These are phyloP conservation scores for Aspergillus tamarii DNA, from an alignment of 2,329 filamentous ascomycete genomes.

Conservation along the genomic window DNA sequence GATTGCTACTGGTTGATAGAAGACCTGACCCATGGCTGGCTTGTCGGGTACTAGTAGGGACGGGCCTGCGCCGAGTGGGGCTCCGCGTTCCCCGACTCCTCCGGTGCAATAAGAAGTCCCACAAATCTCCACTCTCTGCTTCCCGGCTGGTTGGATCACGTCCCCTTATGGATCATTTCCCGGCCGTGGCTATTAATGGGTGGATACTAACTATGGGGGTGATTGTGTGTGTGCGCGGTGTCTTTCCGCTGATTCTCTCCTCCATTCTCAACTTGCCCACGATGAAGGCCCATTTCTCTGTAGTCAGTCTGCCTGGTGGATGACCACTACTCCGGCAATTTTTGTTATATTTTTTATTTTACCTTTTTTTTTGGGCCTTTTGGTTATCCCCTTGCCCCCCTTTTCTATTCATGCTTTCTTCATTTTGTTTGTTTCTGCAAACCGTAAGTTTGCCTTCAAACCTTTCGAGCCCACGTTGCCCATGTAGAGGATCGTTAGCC, in stretches of 20 bases:
- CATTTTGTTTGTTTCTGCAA: neutral
- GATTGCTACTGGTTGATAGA: conserved; percentile 8
- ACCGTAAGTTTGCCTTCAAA: neutral
- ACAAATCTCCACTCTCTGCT: conserved; percentile 14
- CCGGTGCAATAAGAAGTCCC: conserved; percentile 20
- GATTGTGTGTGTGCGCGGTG: neutral
- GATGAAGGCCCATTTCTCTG: neutral
- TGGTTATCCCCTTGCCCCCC: too few relatives aligned
- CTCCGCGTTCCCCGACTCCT: conserved; percentile 29
- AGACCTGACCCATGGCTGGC: conserved; percentile 12
- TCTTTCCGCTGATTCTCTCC: neutral
- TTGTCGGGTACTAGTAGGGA: conserved; percentile 23
- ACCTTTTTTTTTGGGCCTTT: neutral
- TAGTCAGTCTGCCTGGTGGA: neutral
- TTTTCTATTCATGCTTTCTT: neutral
- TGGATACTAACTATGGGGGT: conserved; percentile 1
- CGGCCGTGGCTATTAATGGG: neutral
- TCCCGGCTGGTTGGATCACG: conserved; percentile 19
- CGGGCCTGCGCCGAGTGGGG: conserved; percentile 27
- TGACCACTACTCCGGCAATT: too few relatives aligned
- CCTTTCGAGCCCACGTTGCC: neutral
- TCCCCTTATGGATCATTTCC: conserved; percentile 7
- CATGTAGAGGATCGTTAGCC: neutral
- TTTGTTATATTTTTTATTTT: neutral
- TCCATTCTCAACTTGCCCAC: neutral